Evolutionary conservation across 129 eudicot genomes (phyloP).

Genomic region (Mikania micrantha): DNA sequence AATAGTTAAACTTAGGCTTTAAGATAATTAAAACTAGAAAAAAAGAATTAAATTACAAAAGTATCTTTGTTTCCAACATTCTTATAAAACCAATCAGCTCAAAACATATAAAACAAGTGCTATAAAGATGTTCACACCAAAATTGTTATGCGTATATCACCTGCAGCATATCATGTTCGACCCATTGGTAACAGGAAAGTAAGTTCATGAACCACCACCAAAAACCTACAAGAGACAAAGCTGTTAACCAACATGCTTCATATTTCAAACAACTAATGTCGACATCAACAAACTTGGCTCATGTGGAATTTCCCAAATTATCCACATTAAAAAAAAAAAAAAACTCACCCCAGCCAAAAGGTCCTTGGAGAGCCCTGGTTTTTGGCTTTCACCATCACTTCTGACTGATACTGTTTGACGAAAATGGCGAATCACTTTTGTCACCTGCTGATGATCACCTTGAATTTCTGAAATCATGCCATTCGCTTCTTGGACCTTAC

Average conservation of each 20-base stretch:
- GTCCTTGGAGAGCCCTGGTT: conserved; percentile 56
- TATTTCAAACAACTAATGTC: not conserved
- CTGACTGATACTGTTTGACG: conserved; percentile 66
- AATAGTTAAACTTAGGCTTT: not conserved
- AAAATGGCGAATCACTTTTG: conserved; percentile 55
- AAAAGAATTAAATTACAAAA: not conserved
- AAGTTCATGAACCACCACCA: conserved; percentile 29
- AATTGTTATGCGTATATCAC: conserved; percentile 10
- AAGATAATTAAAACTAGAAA: not conserved
- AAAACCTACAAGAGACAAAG: conserved; percentile 37
- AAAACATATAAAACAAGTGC: not conserved
- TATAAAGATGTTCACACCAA: conserved; percentile 7
- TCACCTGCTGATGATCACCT: conserved; percentile 32
- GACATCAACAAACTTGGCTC: not conserved
- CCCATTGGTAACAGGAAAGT: conserved; percentile 3
- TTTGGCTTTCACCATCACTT: conserved; percentile 36
- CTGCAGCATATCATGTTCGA: conserved; percentile 1
- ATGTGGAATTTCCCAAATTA: not conserved
- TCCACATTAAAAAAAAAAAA: not conserved
- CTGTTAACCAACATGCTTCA: not conserved
- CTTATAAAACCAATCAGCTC: not conserved
- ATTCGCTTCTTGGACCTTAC: conserved; percentile 40
- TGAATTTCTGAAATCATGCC: conserved; percentile 26
- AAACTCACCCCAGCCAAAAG: conserved; percentile 59
- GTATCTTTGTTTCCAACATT: not conserved